phyloP scores from a whole-genome alignment of 1,139 yeast species.

The Wickerhamomyces sp. region DNA sequence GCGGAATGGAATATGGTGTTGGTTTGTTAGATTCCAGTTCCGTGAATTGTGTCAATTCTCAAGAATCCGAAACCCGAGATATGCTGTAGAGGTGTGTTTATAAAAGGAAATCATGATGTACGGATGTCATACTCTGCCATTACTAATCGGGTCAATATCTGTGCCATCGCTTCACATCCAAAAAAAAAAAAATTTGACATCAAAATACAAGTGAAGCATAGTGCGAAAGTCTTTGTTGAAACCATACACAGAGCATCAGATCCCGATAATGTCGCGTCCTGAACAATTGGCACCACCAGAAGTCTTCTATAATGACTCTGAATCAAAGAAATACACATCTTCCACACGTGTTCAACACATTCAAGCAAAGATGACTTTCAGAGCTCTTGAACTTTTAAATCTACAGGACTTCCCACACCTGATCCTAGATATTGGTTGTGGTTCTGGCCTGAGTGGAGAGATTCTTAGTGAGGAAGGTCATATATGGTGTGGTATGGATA shows the following conservation, averaged over 20 bases:
- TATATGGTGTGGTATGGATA: conserved; percentile 95
- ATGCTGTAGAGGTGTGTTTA: too few species aligned
- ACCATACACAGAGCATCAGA: too few species aligned
- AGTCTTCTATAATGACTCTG: conserved; percentile 85
- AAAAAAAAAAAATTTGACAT: neutral
- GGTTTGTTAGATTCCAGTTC: too few species aligned
- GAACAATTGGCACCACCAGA: conserved; percentile 98
- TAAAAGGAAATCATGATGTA: too few species aligned
- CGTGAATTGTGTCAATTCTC: too few species aligned
- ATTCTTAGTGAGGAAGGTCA: conserved; percentile 92
- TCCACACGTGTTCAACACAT: conserved; percentile 96
- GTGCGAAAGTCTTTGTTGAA: too few species aligned
- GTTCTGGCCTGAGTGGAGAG: conserved; percentile 94
- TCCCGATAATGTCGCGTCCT: conserved; percentile 99
- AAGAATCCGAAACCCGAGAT: too few species aligned
- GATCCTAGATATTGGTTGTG: conserved; percentile 91
- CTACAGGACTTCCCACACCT: conserved; percentile 63
- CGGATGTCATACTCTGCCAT: too few species aligned
- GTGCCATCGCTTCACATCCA: too few species aligned
- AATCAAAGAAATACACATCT: conserved; percentile 82
- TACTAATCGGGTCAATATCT: too few species aligned
- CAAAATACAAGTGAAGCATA: too few species aligned
- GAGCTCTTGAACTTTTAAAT: conserved; percentile 85
- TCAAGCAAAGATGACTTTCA: conserved; percentile 94
- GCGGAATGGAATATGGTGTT: too few species aligned